phyloP scores from a whole-genome alignment of 2,329 filamentous ascomycete genomes.

The Pestalotiopsis fici region DNA sequence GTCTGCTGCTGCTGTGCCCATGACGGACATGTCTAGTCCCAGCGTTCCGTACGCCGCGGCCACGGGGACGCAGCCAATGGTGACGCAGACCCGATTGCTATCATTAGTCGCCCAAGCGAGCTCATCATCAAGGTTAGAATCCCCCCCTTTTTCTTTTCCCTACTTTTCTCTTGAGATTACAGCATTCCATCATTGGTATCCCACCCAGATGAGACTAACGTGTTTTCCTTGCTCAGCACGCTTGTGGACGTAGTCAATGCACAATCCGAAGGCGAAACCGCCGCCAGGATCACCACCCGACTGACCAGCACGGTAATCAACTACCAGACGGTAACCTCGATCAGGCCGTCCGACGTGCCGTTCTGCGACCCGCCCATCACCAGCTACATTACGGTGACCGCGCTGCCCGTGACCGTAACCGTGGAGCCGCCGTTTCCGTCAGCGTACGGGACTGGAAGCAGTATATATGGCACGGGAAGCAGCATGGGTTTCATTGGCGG shows the following conservation, averaged over 20 bases:
- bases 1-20: slow-evolving; percentile 1
- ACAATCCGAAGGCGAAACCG: not conserved
- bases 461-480: not conserved
- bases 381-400: slow-evolving; percentile 5
- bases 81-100: not conserved
- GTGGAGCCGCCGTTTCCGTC: not conserved
- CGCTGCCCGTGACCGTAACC: not conserved
- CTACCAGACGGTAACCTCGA: not conserved
- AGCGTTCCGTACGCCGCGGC: not conserved
- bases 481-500: not conserved
- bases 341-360: not conserved
- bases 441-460: not conserved
- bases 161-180: not conserved
- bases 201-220: not conserved
- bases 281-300: not conserved
- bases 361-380: slow-evolving; percentile 1
- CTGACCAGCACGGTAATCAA: slow-evolving; percentile 1
- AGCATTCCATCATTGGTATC: not conserved
- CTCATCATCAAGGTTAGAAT: not conserved
- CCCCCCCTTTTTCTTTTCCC: not conserved
- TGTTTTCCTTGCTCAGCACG: too few species aligned
- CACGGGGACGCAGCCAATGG: not conserved
- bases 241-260: not conserved
- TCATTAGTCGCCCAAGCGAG: not conserved
- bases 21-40: not conserved